phyloP scores from a whole-genome alignment of 805 yeast species.

The Yarrowia sp. region DNA sequence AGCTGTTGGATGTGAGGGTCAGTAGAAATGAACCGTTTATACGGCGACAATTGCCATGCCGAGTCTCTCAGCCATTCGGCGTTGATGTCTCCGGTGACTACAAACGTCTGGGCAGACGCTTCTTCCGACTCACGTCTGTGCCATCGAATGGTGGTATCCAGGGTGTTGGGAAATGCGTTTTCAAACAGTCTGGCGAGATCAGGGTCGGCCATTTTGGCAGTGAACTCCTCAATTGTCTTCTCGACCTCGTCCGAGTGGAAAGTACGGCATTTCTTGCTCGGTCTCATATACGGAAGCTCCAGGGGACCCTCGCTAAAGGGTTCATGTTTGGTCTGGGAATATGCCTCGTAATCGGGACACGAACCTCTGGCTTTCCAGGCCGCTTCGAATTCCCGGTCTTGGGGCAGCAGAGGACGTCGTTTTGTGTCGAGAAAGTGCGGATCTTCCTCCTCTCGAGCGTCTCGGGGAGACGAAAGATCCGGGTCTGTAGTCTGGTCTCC shows the following conservation, averaged over 20 bases:
- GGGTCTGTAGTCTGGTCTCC: constrained; percentile 16
- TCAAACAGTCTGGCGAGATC: constrained; percentile 80
- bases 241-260: constrained; percentile 71
- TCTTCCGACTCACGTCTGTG: constrained; percentile 51
- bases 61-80: constrained; percentile 94
- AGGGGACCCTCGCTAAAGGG: constrained; percentile 67
- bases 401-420: not conserved
- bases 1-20: constrained; percentile 61
- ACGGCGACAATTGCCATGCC: constrained; percentile 80
- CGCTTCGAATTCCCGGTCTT: constrained; percentile 14
- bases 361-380: constrained; percentile 17
- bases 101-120: constrained; percentile 64
- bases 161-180: constrained; percentile 83
- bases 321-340: constrained; percentile 60
- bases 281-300: constrained; percentile 76
- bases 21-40: constrained; percentile 63
- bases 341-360: constrained; percentile 71
- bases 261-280: constrained; percentile 73
- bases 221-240: constrained; percentile 60
- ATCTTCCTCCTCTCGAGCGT: not conserved
- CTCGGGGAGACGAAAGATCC: not conserved
- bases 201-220: constrained; percentile 57
- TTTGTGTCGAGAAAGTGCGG: constrained; percentile 5
- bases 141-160: constrained; percentile 87
- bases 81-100: constrained; percentile 91